Evolutionary conservation across 2,329 filamentous ascomycete genomes (phyloP), one percentile per base, ranked within the genome.

Genomic region (Fusarium ambrosium): DNA sequence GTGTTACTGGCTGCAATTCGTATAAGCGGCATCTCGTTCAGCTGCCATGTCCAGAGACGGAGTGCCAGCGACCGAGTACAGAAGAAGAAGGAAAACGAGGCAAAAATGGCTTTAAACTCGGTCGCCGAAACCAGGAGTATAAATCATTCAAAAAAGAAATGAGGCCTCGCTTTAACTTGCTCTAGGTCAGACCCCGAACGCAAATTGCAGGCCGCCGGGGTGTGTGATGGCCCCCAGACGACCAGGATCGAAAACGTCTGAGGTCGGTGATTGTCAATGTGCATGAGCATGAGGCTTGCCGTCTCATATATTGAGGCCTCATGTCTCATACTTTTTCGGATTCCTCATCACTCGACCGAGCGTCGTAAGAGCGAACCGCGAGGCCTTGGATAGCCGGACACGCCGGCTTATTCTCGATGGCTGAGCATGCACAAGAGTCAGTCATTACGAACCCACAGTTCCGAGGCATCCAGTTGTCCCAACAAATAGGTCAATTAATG

Each of bases 141-240:
- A 51, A 51, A n/a, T 51, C 45, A 55, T 55, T 48, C 14, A 11
- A 32, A 29, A 53, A 55, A 55, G 48, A 55, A 55, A 55, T 55
- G 48, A 55, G 48, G 24, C 18, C 20, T 22, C 22, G 43, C 22
- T 16, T 16, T 16, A 27, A 48, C 22, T 27, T 27, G 22, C 22
- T 48, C 16, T 48, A 48, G 20, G 20, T 16, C n/a, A 16, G 20
- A 48, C 43, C 29, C 29, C 22, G 43, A 16, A 24, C 22, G 43
- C 43, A 24, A 48, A 48, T 48, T 48, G 43, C 43, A 48, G 20
- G 13, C 13, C 43, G 22, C 43, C 20, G 3, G 43, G 41, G 41
- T 22, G 20, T 22, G 45, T 51, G 24, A 51, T 51, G 10, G 45
- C 45, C 24, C 45, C 45, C 24, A 51, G 16, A 6, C 14, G 45